Percentiles rank a stretch among this genome's conserved stretches.
phyloP scores from a whole-genome alignment of 371 early-diverging fungal species.

The Blakeslea trispora region DNA sequence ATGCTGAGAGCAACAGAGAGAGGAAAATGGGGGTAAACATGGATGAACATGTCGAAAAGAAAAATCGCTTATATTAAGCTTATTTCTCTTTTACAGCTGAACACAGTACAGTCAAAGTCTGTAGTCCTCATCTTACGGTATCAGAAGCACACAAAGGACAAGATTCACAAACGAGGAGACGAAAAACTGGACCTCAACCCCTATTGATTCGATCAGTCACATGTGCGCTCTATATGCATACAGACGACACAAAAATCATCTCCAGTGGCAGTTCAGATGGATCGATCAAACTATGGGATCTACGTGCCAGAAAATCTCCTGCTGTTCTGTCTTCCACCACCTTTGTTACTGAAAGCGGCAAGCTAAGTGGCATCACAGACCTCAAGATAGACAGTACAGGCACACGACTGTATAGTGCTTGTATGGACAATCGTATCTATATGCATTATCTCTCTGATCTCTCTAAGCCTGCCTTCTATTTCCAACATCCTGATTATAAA shows the following conservation, averaged over 20 bases:
- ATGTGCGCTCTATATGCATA: conserved; percentile 47
- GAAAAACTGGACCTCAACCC: conserved; percentile 6
- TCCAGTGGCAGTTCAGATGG: conserved; percentile 67
- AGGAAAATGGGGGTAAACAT: no score
- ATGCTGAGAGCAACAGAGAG: no score
- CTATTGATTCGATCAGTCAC: conserved; percentile 52
- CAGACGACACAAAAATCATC: conserved; percentile 40
- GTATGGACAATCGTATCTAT: conserved; percentile 41
- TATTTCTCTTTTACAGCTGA: no score
- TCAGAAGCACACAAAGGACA: conserved; percentile 26
- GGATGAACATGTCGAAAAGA: no score
- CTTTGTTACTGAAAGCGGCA: conserved; percentile 22
- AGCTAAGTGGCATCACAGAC: conserved; percentile 35
- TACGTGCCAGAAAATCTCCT: conserved; percentile 30
- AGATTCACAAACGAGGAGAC: conserved; percentile 21
- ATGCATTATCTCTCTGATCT: conserved; percentile 41
- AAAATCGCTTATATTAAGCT: no score
- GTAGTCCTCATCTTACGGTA: conserved; percentile 25
- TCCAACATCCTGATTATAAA: conserved; percentile 24
- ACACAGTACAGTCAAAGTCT: conserved; percentile 17
- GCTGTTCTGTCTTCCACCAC: conserved; percentile 18
- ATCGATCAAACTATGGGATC: conserved; percentile 53
- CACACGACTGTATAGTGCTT: conserved; percentile 39
- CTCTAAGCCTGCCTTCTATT: conserved; percentile 26
- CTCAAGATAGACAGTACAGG: conserved; percentile 41